Base-by-base conservation (phyloP, 164 flowering plant genomes). In the Tetrastigma voinierianum region DNA sequence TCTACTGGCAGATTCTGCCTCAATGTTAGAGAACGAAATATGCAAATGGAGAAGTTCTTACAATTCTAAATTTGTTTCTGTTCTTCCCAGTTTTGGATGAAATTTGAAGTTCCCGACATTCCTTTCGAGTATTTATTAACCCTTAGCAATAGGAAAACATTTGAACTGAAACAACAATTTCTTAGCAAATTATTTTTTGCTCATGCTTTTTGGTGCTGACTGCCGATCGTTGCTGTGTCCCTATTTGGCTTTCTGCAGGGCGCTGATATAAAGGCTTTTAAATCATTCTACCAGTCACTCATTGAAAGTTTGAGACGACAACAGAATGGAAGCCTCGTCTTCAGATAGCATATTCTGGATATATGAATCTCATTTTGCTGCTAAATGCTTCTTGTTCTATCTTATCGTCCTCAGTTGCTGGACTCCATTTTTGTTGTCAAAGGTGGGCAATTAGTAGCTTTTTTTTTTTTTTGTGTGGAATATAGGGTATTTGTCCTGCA, bases 321-420 rank as follows among this genome's bases (percentile, higher is more conserved):
- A 65, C 93, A 87, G 66, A 96, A 93, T 74, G 97, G 98, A 70
- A 93, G 87, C 76, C 85, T 82, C 68, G 89, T 87, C 54, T 85
- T 87, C 84, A 88, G 98, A 93, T 96, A 93, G 85, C 96, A 81
- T 68, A 16, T 10, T 16, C 70, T 7, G 10, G 9, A 19, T 59
- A 51, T 56, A 47, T 18, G 16, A 57, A 20, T 48, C 43, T 24
- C 9, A 10, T 14, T 8, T 23, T 61, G 19, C 40, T n/a, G 15
- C 24, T 17, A 18, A 2, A 21, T 21, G 13, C 43, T 9, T 51
- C 19, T 59, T 43, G 19, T 44, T 32, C 9, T 52, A 15, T 51
- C 16, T n/a, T 18, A 13, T 65, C 55, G 15, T 51, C 49, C 40
- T 40, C 20, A 9, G 3, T 51, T 59, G 65, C 20, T 43, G 18